Base-by-base conservation (phyloP, 495 filamentous ascomycete species). In the Darksidea phi region DNA sequence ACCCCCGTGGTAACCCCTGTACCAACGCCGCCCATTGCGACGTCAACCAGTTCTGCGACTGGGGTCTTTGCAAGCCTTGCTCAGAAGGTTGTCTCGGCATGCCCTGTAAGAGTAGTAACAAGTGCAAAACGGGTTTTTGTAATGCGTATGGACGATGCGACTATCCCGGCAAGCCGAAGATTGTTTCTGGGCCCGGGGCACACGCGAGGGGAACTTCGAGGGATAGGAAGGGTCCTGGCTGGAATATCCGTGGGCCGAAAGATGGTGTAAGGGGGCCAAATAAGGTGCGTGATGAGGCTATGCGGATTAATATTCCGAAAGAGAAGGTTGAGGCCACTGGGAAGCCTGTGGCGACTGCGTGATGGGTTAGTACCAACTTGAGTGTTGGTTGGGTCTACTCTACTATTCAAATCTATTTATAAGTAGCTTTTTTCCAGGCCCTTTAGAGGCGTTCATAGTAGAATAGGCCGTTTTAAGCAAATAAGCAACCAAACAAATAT, bases 61-160 rank as follows among this genome's bases (percentile, higher is more conserved):
- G 61, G 61, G 55, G 61, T 6, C 18, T 54, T 18, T 68, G 66
- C 42, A 65, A 53, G 48, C 12, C 56, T 4, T 68, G 66, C 43
- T 45, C 43, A 1, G 43, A 37, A n/a, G 61, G 56, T 1, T 68
- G 66, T 46, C 46, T 68, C 17, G 66, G 66, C 13, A 52, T 43
- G 24, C 41, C 25, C 8, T 68, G 66, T 52, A 51, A 55, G 36
- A 48, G 21, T 20, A 49, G 49, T 18, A 64, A 57, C 24, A 57
- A 61, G 17, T 64, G 65, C 43, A 61, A 60, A 37, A 68, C 65
- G 5, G 65, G 60, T 3, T 61, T 59, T 34, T 68, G 66, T 32
- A 68, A 68, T 45, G 11, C 38, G 32, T 61, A 42, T 42, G 61
- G 56, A 32, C 26, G 51, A 5, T 68, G 66, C 38, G 66, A 68